A percentile compares a stretch with the other conserved stretches of the same genome.
Conservation (phyloP, 2,329 filamentous ascomycete genomes). For the Tricladium varicosporioides region DNA sequence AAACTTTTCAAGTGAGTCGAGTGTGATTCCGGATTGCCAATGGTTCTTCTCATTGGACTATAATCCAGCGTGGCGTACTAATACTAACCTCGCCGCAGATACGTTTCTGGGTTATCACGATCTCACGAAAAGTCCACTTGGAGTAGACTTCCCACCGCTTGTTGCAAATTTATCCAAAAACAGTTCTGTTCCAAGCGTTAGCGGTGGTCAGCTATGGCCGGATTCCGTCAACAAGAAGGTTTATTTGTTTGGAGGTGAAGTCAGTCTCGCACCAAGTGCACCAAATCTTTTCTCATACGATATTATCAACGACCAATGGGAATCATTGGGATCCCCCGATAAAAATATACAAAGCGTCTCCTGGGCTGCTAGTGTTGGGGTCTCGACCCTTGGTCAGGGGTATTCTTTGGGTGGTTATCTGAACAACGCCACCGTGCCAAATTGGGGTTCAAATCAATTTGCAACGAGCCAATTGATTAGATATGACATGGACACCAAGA, state of each 20-base stretch:
- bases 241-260: constrained; percentile 61
- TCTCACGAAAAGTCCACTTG: constrained; percentile 43
- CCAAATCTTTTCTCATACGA: constrained; percentile 58
- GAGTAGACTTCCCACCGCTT: constrained; percentile 46
- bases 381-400: constrained; percentile 52
- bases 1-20: constrained; percentile 56
- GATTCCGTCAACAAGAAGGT: constrained; percentile 62
- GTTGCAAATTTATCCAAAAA: constrained; percentile 60
- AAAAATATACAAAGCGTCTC: constrained; percentile 45
- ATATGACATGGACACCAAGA: constrained; percentile 53
- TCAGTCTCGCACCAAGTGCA: constrained; percentile 40
- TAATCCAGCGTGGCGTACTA: not conserved
- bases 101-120: constrained; percentile 56
- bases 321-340: constrained; percentile 41
- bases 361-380: constrained; percentile 55
- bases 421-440: constrained; percentile 50
- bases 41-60: not conserved
- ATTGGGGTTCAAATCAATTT: constrained; percentile 48
- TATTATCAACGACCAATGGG: constrained; percentile 54
- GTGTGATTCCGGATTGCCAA: not conserved
- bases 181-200: constrained; percentile 49
- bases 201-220: constrained; percentile 53
- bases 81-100: constrained; percentile 38
- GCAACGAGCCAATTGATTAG: constrained; percentile 52
- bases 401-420: constrained; percentile 65